These are phyloP conservation scores for Fusarium mundagurra DNA, from an alignment of 2,329 filamentous ascomycete genomes.

Conservation along the genomic window DNA sequence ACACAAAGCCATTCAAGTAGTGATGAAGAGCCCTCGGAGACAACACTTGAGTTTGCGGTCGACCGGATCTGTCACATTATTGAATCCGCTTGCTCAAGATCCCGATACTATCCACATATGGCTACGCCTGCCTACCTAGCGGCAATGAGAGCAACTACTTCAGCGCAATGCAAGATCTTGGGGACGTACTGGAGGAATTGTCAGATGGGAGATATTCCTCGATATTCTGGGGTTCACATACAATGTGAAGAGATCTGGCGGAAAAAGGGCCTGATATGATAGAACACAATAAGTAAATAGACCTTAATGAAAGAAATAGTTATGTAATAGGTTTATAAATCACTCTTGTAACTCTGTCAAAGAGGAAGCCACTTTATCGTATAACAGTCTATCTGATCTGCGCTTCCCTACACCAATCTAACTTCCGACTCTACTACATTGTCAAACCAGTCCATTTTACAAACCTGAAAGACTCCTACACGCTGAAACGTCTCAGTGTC, in stretches of 20 bases:
- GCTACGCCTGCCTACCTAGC: conserved; percentile 51
- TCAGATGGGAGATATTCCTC: conserved; percentile 48
- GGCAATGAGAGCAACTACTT: conserved; percentile 48
- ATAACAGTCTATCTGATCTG: no score
- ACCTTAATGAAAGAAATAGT: neutral
- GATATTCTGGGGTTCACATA: conserved; percentile 44
- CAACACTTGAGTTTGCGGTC: conserved; percentile 45
- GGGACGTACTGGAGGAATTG: conserved; percentile 52
- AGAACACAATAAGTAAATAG: neutral
- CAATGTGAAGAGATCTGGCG: conserved; percentile 50
- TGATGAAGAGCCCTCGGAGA: neutral
- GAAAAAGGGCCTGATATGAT: conserved; percentile 31
- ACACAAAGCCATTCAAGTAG: neutral
- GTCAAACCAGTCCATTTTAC: neutral
- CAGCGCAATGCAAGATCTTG: conserved; percentile 48
- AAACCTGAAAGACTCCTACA: neutral
- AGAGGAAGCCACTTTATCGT: no score
- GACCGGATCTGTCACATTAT: conserved; percentile 50
- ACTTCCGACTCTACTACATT: neutral
- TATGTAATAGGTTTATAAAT: no score
- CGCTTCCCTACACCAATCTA: neutral
- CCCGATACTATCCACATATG: conserved; percentile 53
- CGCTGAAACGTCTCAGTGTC: neutral
- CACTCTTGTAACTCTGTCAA: no score
- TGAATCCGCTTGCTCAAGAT: conserved; percentile 44